These are phyloP conservation scores for Botryotinia globosa DNA, from an alignment of 2,329 filamentous ascomycete genomes.

Conservation along the genomic window DNA sequence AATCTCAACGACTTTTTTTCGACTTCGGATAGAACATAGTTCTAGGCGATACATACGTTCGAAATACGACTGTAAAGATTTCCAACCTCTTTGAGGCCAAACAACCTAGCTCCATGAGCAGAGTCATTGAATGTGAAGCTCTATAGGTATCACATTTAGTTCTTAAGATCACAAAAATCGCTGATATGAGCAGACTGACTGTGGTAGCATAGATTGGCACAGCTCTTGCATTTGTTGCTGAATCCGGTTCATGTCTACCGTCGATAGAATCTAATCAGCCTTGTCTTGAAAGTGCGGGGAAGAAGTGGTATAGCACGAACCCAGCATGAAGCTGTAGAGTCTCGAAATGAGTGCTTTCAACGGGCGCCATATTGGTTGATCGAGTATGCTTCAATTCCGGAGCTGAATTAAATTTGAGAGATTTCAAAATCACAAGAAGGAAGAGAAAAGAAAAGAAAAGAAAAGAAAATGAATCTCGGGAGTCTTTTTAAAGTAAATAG, in stretches of 20 bases:
- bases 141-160: conserved; percentile 43
- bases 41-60: conserved; percentile 61
- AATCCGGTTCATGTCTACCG: conserved; percentile 72
- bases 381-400: not conserved
- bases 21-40: not conserved
- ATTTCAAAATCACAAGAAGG: too few species aligned
- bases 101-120: conserved; percentile 89
- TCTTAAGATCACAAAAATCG: not conserved
- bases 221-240: conserved; percentile 79
- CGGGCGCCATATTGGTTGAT: conserved; percentile 18
- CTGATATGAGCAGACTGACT: conserved; percentile 39
- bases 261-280: conserved; percentile 21
- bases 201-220: conserved; percentile 95
- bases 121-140: conserved; percentile 95
- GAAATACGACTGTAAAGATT: conserved; percentile 98
- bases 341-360: conserved; percentile 64
- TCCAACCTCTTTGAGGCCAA: conserved; percentile 89
- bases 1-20: conserved; percentile 9
- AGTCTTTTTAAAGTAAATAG: not conserved
- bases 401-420: not conserved
- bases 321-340: conserved; percentile 84
- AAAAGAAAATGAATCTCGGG: not conserved
- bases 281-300: conserved; percentile 22
- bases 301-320: conserved; percentile 45
- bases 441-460: not conserved